A percentile compares a stretch with the other conserved stretches of the same genome.
These are phyloP conservation scores for Leccinum rimulosum DNA, from an alignment of 768 basidiomycete species.

Conservation along the genomic window DNA sequence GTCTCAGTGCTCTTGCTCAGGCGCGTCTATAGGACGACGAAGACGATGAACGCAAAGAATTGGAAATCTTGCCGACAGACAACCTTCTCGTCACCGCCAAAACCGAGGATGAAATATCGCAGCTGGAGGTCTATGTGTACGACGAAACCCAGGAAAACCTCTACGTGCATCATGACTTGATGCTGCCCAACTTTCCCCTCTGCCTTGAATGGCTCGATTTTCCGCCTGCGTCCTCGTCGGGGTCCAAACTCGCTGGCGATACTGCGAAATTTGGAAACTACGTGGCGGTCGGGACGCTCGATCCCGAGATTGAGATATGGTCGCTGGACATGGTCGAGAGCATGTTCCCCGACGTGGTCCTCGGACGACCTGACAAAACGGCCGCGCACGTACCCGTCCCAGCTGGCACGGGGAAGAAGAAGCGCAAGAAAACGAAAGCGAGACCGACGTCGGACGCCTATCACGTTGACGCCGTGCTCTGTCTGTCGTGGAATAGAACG, in stretches of 20 bases:
- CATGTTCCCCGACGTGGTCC: constrained; percentile 88
- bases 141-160: constrained; percentile 89
- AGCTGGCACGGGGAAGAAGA: constrained; percentile 94
- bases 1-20: background rate
- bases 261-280: constrained; percentile 67
- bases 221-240: constrained; percentile 59
- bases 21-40: constrained; percentile 40
- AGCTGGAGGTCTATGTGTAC: constrained; percentile 94
- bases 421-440: constrained; percentile 81
- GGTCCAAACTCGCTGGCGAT: constrained; percentile 32
- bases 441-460: constrained; percentile 59
- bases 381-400: constrained; percentile 75
- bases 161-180: constrained; percentile 95
- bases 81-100: constrained; percentile 91
- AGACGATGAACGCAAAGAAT: constrained; percentile 81
- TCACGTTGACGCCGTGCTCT: constrained; percentile 94
- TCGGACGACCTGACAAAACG: constrained; percentile 86
- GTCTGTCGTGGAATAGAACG: constrained; percentile 86
- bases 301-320: constrained; percentile 99
- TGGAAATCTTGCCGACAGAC: constrained; percentile 86
- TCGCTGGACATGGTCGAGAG: constrained; percentile 91
- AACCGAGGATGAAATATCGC: constrained; percentile 95
- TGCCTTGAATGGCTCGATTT: constrained; percentile 99
- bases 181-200: constrained; percentile 96
- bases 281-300: constrained; percentile 94